Evolutionary conservation across 139 green algal genomes (phyloP).

Genomic region (Picocystis salinarum): DNA sequence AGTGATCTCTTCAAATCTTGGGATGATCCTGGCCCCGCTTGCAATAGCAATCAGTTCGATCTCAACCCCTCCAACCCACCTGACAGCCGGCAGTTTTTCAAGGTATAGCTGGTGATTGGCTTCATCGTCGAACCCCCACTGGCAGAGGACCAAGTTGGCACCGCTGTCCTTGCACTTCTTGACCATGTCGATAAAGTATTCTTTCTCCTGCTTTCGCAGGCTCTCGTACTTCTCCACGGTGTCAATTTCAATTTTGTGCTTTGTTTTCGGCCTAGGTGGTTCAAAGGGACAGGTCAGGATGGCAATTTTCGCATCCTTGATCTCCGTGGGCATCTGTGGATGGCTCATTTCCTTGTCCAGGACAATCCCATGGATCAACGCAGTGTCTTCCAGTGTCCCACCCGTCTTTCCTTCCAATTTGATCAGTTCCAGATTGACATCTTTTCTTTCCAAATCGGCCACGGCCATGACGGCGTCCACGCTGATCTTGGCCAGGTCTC

Average conservation of each 20-base stretch:
- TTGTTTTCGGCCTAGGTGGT: constrained; percentile 98
- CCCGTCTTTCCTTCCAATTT: constrained; percentile 96
- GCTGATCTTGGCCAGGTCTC: constrained; percentile 90
- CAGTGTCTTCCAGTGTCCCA: constrained; percentile 84
- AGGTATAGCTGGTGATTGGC: constrained; percentile 97
- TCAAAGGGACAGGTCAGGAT: constrained; percentile 99
- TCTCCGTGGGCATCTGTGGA: constrained; percentile 35
- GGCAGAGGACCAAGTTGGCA: constrained; percentile 36
- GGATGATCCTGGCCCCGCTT: constrained; percentile 87
- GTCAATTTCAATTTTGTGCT: constrained; percentile 99
- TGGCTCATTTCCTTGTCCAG: constrained; percentile 99
- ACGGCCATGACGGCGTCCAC: constrained; percentile 91
- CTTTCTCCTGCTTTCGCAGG: constrained; percentile 61
- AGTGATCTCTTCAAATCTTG: constrained; percentile 70
- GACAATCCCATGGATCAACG: constrained; percentile 82
- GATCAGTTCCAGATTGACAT: constrained; percentile 99
- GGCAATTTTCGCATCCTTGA: constrained; percentile 40
- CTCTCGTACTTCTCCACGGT: constrained; percentile 93
- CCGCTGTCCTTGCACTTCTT: constrained; percentile 71
- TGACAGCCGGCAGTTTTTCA: constrained; percentile 69
- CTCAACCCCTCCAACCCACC: constrained; percentile 93
- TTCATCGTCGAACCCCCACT: constrained; percentile 99
- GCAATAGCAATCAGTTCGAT: constrained; percentile 97
- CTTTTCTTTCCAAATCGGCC: constrained; percentile 73
- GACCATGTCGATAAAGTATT: constrained; percentile 98